Base-by-base conservation (phyloP, 2,329 filamentous ascomycete species). In the Monilinia fructigena region DNA sequence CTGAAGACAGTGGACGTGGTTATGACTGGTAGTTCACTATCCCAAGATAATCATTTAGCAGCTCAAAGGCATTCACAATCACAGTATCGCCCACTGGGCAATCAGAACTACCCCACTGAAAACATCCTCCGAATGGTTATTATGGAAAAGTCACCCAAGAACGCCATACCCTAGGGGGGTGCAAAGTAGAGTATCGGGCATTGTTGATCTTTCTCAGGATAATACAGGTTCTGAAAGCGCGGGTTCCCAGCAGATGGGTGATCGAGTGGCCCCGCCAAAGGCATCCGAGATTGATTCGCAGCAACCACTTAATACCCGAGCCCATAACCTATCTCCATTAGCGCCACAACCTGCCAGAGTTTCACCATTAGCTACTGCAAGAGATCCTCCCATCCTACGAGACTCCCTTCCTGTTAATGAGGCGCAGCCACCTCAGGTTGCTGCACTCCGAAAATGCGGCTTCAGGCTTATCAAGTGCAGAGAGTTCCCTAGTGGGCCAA, bases 311-410 rank as follows among this genome's bases (percentile, higher is more conserved):
- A 80, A 73, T 69, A 77, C 75, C 72, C 86, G 87, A 74, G 88
- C 87, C 72, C 89, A 93, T 75, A 88, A 93, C 73, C 85, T 88
- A 61, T 88, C 87, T 47, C 89, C 89, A 53, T 79, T 89, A 74
- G 91, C 91, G 62, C 90, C 91, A 35, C 90, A 91, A 74, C 90
- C 91, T 63, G 87, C 88, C 59, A 89, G 91, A 74, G 86, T 86
- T 70, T 82, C 89, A 76, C 80, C 83, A 70, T 75, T 89, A 78
- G 80, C 84, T 72, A 78, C 80, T 75, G 77, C 80, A 63, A 78
- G 78, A 71, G 70, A 73, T 40, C 73, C 74, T 68, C 74, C 75
- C 20, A 65, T 75, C 50, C 65, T 73, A 55, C 72, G 74, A 66
- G 71, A 75, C 11, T 63, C 68, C 53, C 64, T 69, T 58, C 59